A percentile compares a stretch with the other conserved stretches of the same genome.
Evolutionary conservation across 139 green algal genomes (phyloP).

Genomic region (Yamagishiella unicocca): DNA sequence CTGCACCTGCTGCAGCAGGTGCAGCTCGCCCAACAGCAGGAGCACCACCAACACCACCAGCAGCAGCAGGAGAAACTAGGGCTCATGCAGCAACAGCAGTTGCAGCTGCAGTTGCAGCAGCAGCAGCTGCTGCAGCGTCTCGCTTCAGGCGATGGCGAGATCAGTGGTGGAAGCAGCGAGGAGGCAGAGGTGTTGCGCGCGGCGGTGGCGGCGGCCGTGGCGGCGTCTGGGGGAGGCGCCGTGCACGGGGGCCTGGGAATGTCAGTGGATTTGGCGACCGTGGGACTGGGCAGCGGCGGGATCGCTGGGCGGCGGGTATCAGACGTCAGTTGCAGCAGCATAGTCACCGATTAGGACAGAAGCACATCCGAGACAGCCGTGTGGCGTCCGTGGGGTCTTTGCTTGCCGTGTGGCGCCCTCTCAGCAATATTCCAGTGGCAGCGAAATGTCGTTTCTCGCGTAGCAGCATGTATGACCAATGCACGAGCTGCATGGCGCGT

Average conservation of each 20-base stretch:
- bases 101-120: background rate
- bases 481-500: no score
- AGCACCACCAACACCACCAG: background rate
- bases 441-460: no score
- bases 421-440: no score
- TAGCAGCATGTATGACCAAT: no score
- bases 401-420: no score
- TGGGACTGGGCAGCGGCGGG: background rate
- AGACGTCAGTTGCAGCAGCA: background rate
- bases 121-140: background rate
- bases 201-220: background rate
- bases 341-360: background rate
- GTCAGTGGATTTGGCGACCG: background rate
- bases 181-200: background rate
- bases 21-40: background rate
- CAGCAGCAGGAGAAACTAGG: background rate
- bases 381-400: no score
- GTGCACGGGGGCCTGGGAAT: background rate
- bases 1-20: conserved; percentile 19
- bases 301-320: background rate
- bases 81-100: background rate
- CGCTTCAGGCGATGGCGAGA: background rate
- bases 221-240: background rate
- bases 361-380: no score
- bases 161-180: no score